phyloP scores from a whole-genome alignment of 768 basidiomycete genomes.

The Pleurotus giganteus region DNA sequence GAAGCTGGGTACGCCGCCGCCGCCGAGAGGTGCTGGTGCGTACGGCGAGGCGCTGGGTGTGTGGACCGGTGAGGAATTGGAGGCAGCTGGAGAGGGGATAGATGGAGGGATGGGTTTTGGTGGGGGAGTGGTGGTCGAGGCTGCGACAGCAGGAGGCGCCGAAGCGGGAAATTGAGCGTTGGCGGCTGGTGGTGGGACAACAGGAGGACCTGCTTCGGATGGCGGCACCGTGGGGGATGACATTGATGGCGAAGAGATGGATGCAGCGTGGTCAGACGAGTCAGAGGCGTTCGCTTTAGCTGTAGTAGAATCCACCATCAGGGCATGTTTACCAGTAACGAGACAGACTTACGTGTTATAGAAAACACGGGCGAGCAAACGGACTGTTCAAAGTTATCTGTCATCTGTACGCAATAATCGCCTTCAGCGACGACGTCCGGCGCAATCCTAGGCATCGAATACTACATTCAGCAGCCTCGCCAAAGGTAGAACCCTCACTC shows the following conservation, averaged over 20 bases:
- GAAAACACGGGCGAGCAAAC: slow-evolving; percentile 25
- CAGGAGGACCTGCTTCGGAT: neutral
- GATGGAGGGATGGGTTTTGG: neutral
- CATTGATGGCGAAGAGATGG: neutral
- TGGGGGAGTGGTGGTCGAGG: neutral
- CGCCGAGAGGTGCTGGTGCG: slow-evolving; percentile 7
- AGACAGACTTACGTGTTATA: slow-evolving; percentile 20
- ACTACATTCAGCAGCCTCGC: neutral
- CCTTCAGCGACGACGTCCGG: slow-evolving; percentile 17
- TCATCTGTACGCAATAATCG: slow-evolving; percentile 18
- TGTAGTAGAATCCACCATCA: too few species aligned
- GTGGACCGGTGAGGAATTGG: neutral
- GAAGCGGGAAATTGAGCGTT: slow-evolving; percentile 3
- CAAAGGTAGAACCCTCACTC: slow-evolving; percentile 6
- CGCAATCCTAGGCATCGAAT: slow-evolving; percentile 15
- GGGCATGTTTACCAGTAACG: neutral
- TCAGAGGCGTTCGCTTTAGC: neutral
- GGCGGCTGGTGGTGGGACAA: neutral
- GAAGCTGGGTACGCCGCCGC: slow-evolving; percentile 14
- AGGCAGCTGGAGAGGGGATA: neutral
- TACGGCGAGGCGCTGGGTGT: neutral
- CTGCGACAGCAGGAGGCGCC: neutral
- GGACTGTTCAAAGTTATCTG: slow-evolving; percentile 22
- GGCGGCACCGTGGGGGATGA: neutral
- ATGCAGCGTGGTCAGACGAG: neutral